Percentiles rank a stretch among this genome's conserved stretches.
phyloP scores from a whole-genome alignment of 768 basidiomycete species.

The Grammothele lineata region DNA sequence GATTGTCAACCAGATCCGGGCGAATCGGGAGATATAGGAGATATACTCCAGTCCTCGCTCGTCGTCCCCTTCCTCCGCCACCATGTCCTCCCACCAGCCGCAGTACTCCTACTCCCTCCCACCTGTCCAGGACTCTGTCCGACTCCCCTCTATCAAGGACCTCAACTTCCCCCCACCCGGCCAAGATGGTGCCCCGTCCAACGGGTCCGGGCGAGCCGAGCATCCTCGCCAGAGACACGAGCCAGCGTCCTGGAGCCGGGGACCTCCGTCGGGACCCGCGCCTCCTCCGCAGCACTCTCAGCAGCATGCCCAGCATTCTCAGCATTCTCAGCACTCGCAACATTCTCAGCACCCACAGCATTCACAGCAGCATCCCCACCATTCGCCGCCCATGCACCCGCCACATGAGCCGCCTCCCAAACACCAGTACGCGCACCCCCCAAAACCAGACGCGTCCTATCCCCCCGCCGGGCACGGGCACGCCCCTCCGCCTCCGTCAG shows the following conservation, averaged over 20 bases:
- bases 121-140: slow-evolving; percentile 34
- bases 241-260: slow-evolving; percentile 20
- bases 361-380: too few species aligned
- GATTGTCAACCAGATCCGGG: slow-evolving; percentile 44
- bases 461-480: slow-evolving; percentile 40
- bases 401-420: slow-evolving; percentile 22
- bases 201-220: slow-evolving; percentile 28
- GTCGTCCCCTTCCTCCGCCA: slow-evolving; percentile 28
- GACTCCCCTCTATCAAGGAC: slow-evolving; percentile 70
- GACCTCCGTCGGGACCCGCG: slow-evolving; percentile 5
- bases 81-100: slow-evolving; percentile 50
- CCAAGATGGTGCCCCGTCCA: slow-evolving; percentile 29
- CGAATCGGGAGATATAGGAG: slow-evolving; percentile 63
- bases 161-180: slow-evolving; percentile 51
- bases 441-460: slow-evolving; percentile 49
- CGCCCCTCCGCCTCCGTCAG: slow-evolving; percentile 8
- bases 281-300: slow-evolving; percentile 13
- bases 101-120: slow-evolving; percentile 36
- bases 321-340: slow-evolving; percentile 18
- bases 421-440: slow-evolving; percentile 26
- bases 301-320: slow-evolving; percentile 15
- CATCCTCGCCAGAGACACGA: slow-evolving; percentile 35
- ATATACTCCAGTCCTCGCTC: slow-evolving; percentile 37
- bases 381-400: slow-evolving; percentile 17
- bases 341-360: slow-evolving; percentile 16